These are phyloP conservation scores for Balansia obtecta DNA, from an alignment of 2,329 filamentous ascomycete genomes.

Conservation along the genomic window DNA sequence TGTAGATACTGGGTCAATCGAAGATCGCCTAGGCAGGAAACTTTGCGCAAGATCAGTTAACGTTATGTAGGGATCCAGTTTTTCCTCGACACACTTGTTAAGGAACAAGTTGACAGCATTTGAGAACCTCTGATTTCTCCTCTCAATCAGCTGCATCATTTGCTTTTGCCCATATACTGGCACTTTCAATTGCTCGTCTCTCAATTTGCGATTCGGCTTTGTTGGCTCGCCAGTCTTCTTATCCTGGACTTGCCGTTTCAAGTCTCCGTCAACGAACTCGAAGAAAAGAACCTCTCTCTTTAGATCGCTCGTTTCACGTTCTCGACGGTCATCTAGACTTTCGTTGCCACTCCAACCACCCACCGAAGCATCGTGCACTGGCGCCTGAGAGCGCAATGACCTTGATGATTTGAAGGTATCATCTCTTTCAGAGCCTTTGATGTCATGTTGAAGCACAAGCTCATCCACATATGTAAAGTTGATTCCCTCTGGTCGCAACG, in stretches of 20 bases:
- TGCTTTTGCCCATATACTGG: slow-evolving; percentile 88
- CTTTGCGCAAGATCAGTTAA: slow-evolving; percentile 45
- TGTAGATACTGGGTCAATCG: slow-evolving; percentile 19
- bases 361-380: slow-evolving; percentile 42
- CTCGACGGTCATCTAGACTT: slow-evolving; percentile 19
- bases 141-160: slow-evolving; percentile 80
- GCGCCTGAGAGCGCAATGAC: slow-evolving; percentile 36
- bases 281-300: slow-evolving; percentile 69
- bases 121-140: slow-evolving; percentile 72
- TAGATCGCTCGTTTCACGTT: slow-evolving; percentile 10
- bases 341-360: slow-evolving; percentile 41
- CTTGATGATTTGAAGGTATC: slow-evolving; percentile 41
- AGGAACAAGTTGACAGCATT: slow-evolving; percentile 68
- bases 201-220: slow-evolving; percentile 53
- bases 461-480: slow-evolving; percentile 83
- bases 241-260: slow-evolving; percentile 66
- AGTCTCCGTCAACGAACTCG: slow-evolving; percentile 82
- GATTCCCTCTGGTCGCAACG: slow-evolving; percentile 64
- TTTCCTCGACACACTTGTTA: slow-evolving; percentile 54
- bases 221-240: slow-evolving; percentile 62
- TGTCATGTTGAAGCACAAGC: slow-evolving; percentile 66
- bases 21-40: slow-evolving; percentile 50
- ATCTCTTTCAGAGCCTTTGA: slow-evolving; percentile 55
- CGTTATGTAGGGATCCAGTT: slow-evolving; percentile 52
- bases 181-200: slow-evolving; percentile 76